Conservation (phyloP, 805 yeast species). For the Kazachstania africana region DNA sequence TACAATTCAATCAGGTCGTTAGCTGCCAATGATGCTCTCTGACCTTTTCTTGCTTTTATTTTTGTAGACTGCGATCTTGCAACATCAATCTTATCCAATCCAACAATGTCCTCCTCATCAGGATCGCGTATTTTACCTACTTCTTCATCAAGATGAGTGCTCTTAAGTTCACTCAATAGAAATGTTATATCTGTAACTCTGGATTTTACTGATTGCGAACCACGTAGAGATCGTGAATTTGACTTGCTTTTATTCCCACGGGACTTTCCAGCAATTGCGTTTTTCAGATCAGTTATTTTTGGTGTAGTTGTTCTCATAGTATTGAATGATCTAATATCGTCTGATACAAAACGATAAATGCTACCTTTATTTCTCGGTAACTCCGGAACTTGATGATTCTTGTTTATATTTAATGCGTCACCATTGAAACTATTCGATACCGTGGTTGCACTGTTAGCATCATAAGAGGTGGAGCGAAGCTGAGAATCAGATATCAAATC, state of each 20-base stretch:
- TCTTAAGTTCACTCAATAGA: slow-evolving; percentile 23
- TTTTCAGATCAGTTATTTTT: slow-evolving; percentile 21
- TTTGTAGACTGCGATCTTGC: slow-evolving; percentile 21
- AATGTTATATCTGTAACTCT: slow-evolving; percentile 27
- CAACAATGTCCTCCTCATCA: slow-evolving; percentile 25
- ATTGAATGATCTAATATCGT: slow-evolving; percentile 14
- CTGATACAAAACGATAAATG: slow-evolving; percentile 8
- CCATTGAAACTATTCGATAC: neutral
- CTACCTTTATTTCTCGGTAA: slow-evolving; percentile 3
- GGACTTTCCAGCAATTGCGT: slow-evolving; percentile 8
- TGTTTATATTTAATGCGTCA: slow-evolving; percentile 1
- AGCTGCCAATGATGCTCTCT: neutral
- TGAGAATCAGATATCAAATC: slow-evolving; percentile 15
- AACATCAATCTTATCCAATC: slow-evolving; percentile 21
- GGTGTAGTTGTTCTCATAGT: slow-evolving; percentile 13
- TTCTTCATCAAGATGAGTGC: slow-evolving; percentile 9
- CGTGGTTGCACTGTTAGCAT: neutral
- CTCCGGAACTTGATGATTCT: neutral
- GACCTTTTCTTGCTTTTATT: slow-evolving; percentile 4
- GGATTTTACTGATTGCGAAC: slow-evolving; percentile 27
- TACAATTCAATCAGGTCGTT: neutral
- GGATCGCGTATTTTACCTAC: slow-evolving; percentile 21
- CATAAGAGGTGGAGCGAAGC: slow-evolving; percentile 3
- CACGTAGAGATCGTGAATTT: slow-evolving; percentile 8
- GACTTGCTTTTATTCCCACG: slow-evolving; percentile 1